Conservation (phyloP, 179 eudicot genomes). For the Silene vulgaris region DNA sequence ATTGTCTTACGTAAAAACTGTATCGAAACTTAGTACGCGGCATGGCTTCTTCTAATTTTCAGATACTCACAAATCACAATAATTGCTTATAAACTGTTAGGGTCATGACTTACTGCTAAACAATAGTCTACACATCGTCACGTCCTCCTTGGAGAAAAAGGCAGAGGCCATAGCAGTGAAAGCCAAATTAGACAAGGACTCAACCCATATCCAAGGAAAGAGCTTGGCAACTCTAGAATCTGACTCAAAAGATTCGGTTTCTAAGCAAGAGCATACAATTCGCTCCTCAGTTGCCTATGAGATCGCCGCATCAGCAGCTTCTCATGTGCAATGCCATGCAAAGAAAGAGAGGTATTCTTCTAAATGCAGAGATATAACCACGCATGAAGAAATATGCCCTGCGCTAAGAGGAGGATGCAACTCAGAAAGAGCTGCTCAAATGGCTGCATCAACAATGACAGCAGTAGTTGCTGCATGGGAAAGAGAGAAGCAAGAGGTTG, state of each 20-base stretch:
- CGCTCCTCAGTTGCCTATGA: conserved; percentile 48
- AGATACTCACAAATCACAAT: no score
- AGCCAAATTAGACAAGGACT: conserved; percentile 37
- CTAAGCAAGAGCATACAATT: conserved; percentile 21
- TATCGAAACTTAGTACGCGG: no score
- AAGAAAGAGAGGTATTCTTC: neutral
- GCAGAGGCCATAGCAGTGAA: conserved; percentile 46
- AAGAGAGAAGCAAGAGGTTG: conserved; percentile 60
- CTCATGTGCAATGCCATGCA: conserved; percentile 36
- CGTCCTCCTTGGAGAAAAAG: conserved; percentile 81
- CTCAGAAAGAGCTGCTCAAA: conserved; percentile 62
- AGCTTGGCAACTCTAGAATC: conserved; percentile 14
- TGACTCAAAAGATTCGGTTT: neutral
- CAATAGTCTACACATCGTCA: conserved; percentile 45
- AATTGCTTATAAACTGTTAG: conserved; percentile 23
- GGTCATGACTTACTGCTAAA: conserved; percentile 43
- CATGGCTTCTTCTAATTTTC: no score
- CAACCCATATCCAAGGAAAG: conserved; percentile 15
- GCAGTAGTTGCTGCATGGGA: conserved; percentile 77
- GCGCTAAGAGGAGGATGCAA: conserved; percentile 17
- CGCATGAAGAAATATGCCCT: no score
- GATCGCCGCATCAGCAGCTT: conserved; percentile 82
- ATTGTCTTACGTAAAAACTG: no score
- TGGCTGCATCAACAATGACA: conserved; percentile 85
- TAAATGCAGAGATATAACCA: neutral